Conservation (phyloP, 371 early-diverging fungal species). For the Apophysomyces elegans region DNA sequence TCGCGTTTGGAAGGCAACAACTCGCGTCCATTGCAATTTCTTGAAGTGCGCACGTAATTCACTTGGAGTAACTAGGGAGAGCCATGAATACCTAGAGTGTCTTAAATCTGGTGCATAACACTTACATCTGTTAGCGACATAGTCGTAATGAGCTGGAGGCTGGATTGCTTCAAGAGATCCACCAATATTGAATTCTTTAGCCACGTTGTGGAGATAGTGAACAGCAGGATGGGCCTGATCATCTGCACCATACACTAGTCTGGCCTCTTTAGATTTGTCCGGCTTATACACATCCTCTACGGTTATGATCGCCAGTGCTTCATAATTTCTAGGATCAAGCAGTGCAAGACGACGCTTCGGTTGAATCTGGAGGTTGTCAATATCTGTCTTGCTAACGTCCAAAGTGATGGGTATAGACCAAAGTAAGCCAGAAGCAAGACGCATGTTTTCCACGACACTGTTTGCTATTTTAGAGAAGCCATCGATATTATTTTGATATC, state of each 20-base stretch:
- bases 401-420: slow-evolving; percentile 91
- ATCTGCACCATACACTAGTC: slow-evolving; percentile 81
- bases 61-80: slow-evolving; percentile 68
- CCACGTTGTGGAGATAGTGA: slow-evolving; percentile 75
- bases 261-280: slow-evolving; percentile 81
- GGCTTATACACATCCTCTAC: slow-evolving; percentile 80
- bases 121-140: slow-evolving; percentile 78
- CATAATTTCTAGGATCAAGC: slow-evolving; percentile 82
- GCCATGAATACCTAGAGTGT: not conserved
- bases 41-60: slow-evolving; percentile 86
- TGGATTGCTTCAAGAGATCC: slow-evolving; percentile 83
- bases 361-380: slow-evolving; percentile 52
- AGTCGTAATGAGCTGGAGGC: slow-evolving; percentile 85
- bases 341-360: slow-evolving; percentile 66
- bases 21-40: slow-evolving; percentile 89
- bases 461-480: not conserved
- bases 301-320: slow-evolving; percentile 79
- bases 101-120: slow-evolving; percentile 5
- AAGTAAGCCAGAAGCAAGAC: slow-evolving; percentile 75
- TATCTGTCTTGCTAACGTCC: slow-evolving; percentile 71
- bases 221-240: slow-evolving; percentile 88
- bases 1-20: slow-evolving; percentile 95
- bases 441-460: slow-evolving; percentile 75
- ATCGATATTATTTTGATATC: not conserved
- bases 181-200: slow-evolving; percentile 81